A percentile compares a stretch with the other conserved stretches of the same genome.
Evolutionary conservation across 2,329 filamentous ascomycete genomes (phyloP).

Genomic region (Metarhizium album): DNA sequence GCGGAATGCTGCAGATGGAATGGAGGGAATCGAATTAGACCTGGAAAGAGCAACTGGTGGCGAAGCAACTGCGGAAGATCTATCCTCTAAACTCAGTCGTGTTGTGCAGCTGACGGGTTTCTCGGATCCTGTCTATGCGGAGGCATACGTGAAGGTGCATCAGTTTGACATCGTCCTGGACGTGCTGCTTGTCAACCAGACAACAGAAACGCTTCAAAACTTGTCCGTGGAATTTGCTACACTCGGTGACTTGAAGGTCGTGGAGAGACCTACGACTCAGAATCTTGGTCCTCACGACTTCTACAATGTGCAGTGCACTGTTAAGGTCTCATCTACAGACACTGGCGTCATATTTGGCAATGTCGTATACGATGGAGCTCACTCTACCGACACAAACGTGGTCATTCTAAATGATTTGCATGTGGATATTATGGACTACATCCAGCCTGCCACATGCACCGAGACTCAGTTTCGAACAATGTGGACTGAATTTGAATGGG

Average conservation of each 20-base stretch:
- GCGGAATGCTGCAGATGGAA: constrained; percentile 73
- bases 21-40: constrained; percentile 80
- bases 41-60: constrained; percentile 91
- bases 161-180: constrained; percentile 98
- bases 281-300: constrained; percentile 94
- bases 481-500: constrained; percentile 99
- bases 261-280: constrained; percentile 91
- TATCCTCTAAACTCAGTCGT: constrained; percentile 87
- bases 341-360: constrained; percentile 99
- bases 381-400: constrained; percentile 86
- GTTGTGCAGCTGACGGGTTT: constrained; percentile 97
- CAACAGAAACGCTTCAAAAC: constrained; percentile 91
- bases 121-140: constrained; percentile 96
- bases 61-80: constrained; percentile 70
- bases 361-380: constrained; percentile 90
- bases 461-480: constrained; percentile 99
- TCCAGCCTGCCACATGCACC: constrained; percentile 90
- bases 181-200: constrained; percentile 94
- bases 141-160: constrained; percentile 96
- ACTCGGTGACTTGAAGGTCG: constrained; percentile 91
- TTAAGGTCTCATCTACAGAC: constrained; percentile 96
- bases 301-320: constrained; percentile 94
- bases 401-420: constrained; percentile 97
- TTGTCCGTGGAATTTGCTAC: constrained; percentile 98
- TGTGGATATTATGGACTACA: constrained; percentile 99